phyloP scores from a whole-genome alignment of 768 basidiomycete genomes.

The Tulasnella sp. region DNA sequence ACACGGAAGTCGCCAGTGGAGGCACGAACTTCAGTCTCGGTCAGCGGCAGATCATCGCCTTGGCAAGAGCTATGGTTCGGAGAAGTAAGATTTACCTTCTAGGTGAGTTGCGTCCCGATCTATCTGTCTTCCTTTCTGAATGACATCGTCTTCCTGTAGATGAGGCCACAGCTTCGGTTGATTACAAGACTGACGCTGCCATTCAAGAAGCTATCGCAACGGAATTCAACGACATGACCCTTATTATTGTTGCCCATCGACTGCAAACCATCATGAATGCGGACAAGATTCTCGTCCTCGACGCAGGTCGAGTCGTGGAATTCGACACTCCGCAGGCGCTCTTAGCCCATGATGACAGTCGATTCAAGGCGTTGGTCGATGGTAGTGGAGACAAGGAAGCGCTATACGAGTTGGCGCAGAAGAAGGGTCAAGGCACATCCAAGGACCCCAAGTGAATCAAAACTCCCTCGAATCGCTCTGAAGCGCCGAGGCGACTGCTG shows the following conservation, averaged over 20 bases:
- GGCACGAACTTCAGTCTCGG: slow-evolving; percentile 33
- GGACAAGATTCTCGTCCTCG: slow-evolving; percentile 46
- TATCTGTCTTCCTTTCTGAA: no score
- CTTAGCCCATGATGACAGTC: slow-evolving; percentile 40
- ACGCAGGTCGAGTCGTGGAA: slow-evolving; percentile 44
- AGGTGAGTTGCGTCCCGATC: slow-evolving; percentile 12
- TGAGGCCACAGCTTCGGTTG: slow-evolving; percentile 23
- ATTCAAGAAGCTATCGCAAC: slow-evolving; percentile 47
- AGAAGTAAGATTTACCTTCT: slow-evolving; percentile 16
- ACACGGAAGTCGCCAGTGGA: slow-evolving; percentile 26
- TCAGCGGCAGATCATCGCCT: slow-evolving; percentile 31
- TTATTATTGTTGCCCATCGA: slow-evolving; percentile 50
- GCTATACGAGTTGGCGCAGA: slow-evolving; percentile 27
- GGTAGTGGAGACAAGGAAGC: slow-evolving; percentile 42
- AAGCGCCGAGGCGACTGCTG: neutral
- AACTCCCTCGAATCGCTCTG: neutral
- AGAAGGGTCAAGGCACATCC: neutral
- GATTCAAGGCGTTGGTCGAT: slow-evolving; percentile 43
- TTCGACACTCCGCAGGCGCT: slow-evolving; percentile 43
- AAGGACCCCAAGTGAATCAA: neutral
- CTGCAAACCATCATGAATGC: slow-evolving; percentile 49
- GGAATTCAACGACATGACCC: slow-evolving; percentile 35
- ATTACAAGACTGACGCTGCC: slow-evolving; percentile 44
- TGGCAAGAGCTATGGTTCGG: slow-evolving; percentile 25
- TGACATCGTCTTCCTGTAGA: neutral